Evolutionary conservation across 768 basidiomycete species (phyloP), one percentile per base, ranked within the genome.

Genomic region (Agrocybe pediades): DNA sequence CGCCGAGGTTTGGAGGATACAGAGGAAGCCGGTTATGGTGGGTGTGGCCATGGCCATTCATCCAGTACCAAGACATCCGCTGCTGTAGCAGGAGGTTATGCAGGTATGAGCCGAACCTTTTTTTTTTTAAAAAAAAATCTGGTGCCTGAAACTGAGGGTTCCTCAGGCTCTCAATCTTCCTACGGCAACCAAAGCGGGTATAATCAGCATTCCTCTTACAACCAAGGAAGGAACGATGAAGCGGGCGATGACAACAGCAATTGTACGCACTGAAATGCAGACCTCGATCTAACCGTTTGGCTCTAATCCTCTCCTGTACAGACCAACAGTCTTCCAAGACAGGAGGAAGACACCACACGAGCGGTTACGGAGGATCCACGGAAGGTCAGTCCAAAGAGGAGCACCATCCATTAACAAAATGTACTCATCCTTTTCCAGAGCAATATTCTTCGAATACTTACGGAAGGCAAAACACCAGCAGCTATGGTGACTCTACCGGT

Each of bases 1-100:
- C 77, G 83, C 16, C 70, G 78, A 16, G 80, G 78, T 43, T 75
- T 78, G 15, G 80, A 83, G 39, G 70, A 71, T 24, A 67, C 74
- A 41, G 62, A 67, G n/a, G 75, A 79, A 58, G 61, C 71, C 43
- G 72, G 74, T 16, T 75, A 74, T 46, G 72, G 70, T n/a, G 70
- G 69, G 1, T 65, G 64, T 43, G 65, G 67, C 26, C 67, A 71
- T 55, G 67, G 67, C 26, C 30, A 51, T 30, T 52, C 47, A 16
- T 54, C 56, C 2, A 56, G 42, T 21, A 44, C 39, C 13, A 53
- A 46, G 41, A 24, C 39, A 13, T 24, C 43, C 4, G 30, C 27
- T 23, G 46, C 24, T 17, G 52, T 24, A 25, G 39, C 40, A 30
- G 44, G 43, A 17, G 42, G 51, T 11, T 49, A 54, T 42, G 29